Evolutionary conservation across 208 protist genomes (phyloP).

Genomic region (Trypanosoma rangeli): DNA sequence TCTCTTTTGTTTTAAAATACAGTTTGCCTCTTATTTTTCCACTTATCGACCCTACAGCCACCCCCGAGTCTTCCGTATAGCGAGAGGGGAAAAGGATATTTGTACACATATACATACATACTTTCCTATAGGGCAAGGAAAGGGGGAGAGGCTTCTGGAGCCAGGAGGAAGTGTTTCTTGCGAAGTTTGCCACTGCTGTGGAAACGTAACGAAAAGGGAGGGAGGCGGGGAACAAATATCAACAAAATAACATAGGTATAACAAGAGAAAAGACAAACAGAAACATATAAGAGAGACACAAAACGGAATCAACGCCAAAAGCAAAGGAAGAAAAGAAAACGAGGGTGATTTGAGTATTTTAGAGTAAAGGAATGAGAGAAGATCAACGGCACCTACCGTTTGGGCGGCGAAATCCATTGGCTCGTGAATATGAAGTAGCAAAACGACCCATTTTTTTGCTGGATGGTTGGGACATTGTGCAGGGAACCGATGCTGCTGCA

Average conservation of each 20-base stretch:
- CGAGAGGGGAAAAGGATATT: background rate
- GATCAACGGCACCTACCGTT: conserved; percentile 4
- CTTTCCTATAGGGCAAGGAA: background rate
- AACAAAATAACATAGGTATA: background rate
- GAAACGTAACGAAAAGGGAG: background rate
- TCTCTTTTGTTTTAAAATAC: background rate
- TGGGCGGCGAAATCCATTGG: conserved; percentile 28
- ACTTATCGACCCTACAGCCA: background rate
- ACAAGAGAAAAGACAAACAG: background rate
- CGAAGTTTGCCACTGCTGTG: background rate
- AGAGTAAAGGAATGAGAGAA: background rate
- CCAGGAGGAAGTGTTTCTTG: background rate
- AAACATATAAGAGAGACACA: background rate
- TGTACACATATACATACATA: background rate
- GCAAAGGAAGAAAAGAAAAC: background rate
- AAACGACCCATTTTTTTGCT: conserved; percentile 83
- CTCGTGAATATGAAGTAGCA: conserved; percentile 85
- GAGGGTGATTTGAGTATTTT: background rate
- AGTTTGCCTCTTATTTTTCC: background rate
- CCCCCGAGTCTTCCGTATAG: background rate
- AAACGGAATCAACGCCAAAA: background rate
- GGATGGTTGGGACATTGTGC: conserved; percentile 72
- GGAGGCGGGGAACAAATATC: background rate
- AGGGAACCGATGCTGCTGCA: conserved; percentile 68
- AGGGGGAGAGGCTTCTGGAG: background rate